Base-by-base conservation (phyloP, 179 eudicot species). In the Sideroxylon spinosum region DNA sequence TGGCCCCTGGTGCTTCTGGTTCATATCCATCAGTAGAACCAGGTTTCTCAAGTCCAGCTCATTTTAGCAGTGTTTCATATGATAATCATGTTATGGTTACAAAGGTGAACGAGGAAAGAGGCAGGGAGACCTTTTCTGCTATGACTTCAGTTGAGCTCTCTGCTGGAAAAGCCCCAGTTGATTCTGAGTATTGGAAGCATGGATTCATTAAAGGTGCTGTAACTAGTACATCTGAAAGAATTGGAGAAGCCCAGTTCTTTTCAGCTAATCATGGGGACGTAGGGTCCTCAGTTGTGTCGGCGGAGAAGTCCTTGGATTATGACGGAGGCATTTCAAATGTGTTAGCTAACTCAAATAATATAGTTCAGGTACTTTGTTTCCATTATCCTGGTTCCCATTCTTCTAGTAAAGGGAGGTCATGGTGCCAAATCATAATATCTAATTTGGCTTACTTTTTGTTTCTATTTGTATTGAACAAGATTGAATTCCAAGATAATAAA, bases 131-230 rank as follows among this genome's bases (percentile, higher is more conserved):
- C n/a, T 79, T 53, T 70, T 73, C 78, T 68, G 60, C 77, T 28
- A 46, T 85, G 48, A 76, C 80, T 61, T 82, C 84, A 48, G 63
- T 72, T 69, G 88, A 88, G 44, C 71, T 77, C 64, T 73, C 79
- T 82, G 73, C 81, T 76, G 84, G 85, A 62, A 89, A 87, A 67
- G 81, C 78, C 74, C 55, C 85, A 67, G 85, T 84, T 78, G 88
- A 82, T 67, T 74, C 90, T 73, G 91, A 89, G 28, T 62, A 74
- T 84, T 89, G 87, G 91, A 89, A 86, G 83, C 90, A 85, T 68
- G 88, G 84, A 78, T 85, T 77, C 26, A 32, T 70, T 68, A 82
- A 78, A 78, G 81, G 86, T 81, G 79, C 85, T 71, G 48, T 79
- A 55, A 28, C 78, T 67, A 81, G 53, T 78, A 79, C 85, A 46